Conservation (phyloP, 106 monocot genomes). For the Apostasia ramifera region DNA sequence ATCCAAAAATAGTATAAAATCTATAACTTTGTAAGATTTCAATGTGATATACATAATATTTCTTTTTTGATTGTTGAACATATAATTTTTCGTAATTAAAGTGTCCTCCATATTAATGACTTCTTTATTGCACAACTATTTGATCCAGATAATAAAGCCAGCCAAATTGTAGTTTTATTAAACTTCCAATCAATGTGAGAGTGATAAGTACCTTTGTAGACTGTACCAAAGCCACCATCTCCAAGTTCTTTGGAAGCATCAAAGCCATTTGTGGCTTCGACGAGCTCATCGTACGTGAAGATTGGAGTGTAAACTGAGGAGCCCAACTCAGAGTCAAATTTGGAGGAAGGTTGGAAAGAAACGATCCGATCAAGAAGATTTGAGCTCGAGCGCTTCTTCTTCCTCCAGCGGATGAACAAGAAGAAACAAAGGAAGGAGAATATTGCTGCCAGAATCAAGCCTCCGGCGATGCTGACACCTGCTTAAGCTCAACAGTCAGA, state of each 20-base stretch:
- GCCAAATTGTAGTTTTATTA: not conserved
- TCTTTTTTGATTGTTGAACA: no score
- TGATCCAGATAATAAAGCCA: not conserved
- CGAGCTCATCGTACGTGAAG: conserved; percentile 18
- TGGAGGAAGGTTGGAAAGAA: conserved; percentile 4
- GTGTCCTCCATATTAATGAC: no score
- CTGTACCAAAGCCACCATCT: conserved; percentile 25
- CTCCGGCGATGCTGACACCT: conserved; percentile 4
- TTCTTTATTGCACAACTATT: no score
- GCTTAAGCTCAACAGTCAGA: not conserved
- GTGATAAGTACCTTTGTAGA: conserved; percentile 15
- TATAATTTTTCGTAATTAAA: no score
- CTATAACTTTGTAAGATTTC: no score
- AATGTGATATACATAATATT: no score
- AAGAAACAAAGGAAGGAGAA: conserved; percentile 2
- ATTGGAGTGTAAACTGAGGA: not conserved
- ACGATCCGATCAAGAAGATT: not conserved
- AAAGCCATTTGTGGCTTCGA: conserved; percentile 15
- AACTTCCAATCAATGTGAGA: not conserved
- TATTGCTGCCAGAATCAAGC: not conserved
- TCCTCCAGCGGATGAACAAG: not conserved
- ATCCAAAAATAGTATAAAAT: no score
- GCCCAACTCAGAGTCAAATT: not conserved
- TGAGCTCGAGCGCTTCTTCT: not conserved
- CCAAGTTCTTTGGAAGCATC: conserved; percentile 12